Evolutionary conservation across 441 rosid species (phyloP), one percentile per base, ranked within the genome.

Genomic region (Jatropha multifida): DNA sequence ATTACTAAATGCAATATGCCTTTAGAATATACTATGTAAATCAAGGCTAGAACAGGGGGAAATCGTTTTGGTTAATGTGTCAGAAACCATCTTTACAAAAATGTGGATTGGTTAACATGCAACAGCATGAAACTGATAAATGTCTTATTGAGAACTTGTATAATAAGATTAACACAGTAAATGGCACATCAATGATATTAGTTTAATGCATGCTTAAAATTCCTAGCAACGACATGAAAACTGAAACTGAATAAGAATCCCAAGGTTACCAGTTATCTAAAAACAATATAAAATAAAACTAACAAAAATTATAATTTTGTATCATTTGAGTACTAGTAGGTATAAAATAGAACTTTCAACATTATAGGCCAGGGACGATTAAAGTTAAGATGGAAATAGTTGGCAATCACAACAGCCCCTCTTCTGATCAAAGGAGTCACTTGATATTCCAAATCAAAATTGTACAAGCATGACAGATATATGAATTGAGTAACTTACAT

Each of bases 401-500:
- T 58, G 41, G n/a, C 18, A 48, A 54, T 13, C 9, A 44, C 20
- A 49, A 41, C 37, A 38, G 13, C 41, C 9, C 38, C 7, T 15
- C n/a, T 4, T 13, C 40, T 3, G 61, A 56, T 63, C 61, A 61
- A 54, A 63, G 15, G 13, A 41, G 67, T 60, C 59, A 7, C 48
- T 40, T 56, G 40, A 54, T 2, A 68, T 59, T 23, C 48, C 0
- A 55, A 65, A 64, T 26, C 12, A 52, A 59, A 78, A 78, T 70
- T 44, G 32, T 67, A 23, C 11, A 58, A 9, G 69, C 69, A 70
- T 46, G 17, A 61, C 51, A 51, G 54, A 72, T 12, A 73, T 20
- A 60, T 60, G 20, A 68, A 76, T 38, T 15, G 41, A 27, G 65
- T 26, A 74, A 81, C 90, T 11, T 86, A 96, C 99, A 82, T 92